Percentiles rank a stretch among this genome's conserved stretches.
Conservation (phyloP, 2,329 filamentous ascomycete species). For the Sporothrix luriei region DNA sequence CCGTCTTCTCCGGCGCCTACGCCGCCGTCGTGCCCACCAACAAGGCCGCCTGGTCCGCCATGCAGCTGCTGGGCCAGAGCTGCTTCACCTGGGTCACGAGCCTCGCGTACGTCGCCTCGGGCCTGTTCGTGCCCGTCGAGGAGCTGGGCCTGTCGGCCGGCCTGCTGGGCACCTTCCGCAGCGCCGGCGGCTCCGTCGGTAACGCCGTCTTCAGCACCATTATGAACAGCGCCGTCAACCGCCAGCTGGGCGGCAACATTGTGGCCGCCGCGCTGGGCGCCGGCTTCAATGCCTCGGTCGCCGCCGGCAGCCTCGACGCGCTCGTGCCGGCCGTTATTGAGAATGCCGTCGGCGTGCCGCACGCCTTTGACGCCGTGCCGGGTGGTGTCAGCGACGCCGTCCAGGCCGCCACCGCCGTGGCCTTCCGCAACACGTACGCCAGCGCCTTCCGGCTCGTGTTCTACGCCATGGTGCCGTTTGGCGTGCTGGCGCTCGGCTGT, state of each 20-base stretch:
- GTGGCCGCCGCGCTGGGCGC: not conserved
- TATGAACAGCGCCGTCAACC: constrained; percentile 12
- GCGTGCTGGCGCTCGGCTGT: constrained; percentile 39
- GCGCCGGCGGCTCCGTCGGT: not conserved
- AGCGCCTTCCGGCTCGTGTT: constrained; percentile 50
- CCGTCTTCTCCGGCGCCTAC: constrained; percentile 25
- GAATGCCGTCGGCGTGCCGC: constrained; percentile 55
- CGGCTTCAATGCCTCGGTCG: not conserved
- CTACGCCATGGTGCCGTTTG: constrained; percentile 47
- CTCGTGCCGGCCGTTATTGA: constrained; percentile 8
- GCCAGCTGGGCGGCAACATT: not conserved
- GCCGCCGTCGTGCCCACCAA: constrained; percentile 40
- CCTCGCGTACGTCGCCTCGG: constrained; percentile 38
- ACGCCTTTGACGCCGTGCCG: constrained; percentile 59
- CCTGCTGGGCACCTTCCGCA: not conserved
- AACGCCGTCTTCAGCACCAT: constrained; percentile 12
- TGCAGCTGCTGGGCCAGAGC: constrained; percentile 42
- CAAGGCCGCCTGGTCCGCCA: constrained; percentile 40
- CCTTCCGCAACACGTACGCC: constrained; percentile 47
- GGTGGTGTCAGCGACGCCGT: constrained; percentile 46
- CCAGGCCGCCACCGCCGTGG: constrained; percentile 41
- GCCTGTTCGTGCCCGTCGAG: constrained; percentile 5
- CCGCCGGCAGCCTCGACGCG: not conserved
- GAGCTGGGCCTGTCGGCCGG: not conserved
- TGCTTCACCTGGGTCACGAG: constrained; percentile 43